These are phyloP conservation scores for Inga oerstediana DNA, from an alignment of 306 rosid genomes.

Conservation along the genomic window DNA sequence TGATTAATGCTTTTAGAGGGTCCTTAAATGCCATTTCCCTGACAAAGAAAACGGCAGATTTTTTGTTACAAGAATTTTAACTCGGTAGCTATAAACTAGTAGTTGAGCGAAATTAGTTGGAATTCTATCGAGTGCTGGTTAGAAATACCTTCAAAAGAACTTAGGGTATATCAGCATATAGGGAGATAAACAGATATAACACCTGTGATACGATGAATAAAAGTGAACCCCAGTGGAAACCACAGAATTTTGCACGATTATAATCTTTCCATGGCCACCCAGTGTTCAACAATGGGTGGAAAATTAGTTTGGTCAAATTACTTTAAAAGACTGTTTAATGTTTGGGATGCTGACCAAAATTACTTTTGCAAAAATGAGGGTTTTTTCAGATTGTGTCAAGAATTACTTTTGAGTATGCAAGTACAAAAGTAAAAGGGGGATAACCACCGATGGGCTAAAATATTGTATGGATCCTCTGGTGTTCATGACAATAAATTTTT, in stretches of 20 bases:
- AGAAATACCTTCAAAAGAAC: background rate
- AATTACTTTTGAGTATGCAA: background rate
- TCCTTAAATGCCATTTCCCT: background rate
- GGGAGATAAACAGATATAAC: background rate
- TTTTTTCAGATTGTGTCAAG: background rate
- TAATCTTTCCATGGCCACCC: slow-evolving; percentile 6
- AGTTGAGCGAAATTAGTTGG: background rate
- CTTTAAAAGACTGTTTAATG: background rate
- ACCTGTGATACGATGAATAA: too few species aligned
- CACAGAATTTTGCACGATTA: background rate
- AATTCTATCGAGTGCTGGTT: background rate
- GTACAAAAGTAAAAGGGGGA: background rate
- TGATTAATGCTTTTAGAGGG: background rate
- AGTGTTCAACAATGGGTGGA: background rate
- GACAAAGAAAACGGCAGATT: background rate
- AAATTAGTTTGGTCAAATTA: background rate
- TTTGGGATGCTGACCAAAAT: background rate
- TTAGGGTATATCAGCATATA: background rate
- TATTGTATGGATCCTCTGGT: background rate
- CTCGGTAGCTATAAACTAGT: background rate
- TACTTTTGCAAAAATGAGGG: background rate
- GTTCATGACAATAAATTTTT: background rate
- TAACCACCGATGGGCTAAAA: background rate
- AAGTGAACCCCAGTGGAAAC: background rate
- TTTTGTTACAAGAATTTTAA: background rate